Percentiles rank a stretch among this genome's conserved stretches.
phyloP scores from a whole-genome alignment of 2,329 filamentous ascomycete genomes.

The Monosporascus sp. region DNA sequence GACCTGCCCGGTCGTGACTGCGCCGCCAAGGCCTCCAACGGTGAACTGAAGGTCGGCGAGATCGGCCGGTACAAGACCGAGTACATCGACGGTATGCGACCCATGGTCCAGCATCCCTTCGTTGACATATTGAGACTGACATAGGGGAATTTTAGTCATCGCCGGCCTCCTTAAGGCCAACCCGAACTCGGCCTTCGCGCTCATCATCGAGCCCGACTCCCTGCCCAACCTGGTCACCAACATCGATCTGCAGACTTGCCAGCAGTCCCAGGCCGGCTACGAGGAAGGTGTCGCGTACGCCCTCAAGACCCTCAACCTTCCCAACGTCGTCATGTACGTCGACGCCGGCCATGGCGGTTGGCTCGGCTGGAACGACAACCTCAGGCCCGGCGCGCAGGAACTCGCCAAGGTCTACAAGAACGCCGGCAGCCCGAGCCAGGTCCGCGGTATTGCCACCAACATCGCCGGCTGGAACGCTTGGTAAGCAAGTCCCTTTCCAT shows the following conservation, averaged over 20 bases:
- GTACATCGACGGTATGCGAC: slow-evolving; percentile 44
- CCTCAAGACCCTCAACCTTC: slow-evolving; percentile 47
- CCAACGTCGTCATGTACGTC: slow-evolving; percentile 56
- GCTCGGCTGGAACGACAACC: slow-evolving; percentile 56
- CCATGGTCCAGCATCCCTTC: too few relatives aligned
- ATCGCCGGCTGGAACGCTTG: slow-evolving; percentile 54
- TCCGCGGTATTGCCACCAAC: slow-evolving; percentile 54
- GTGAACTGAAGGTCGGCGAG: slow-evolving; percentile 49
- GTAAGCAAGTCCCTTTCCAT: slow-evolving; percentile 30
- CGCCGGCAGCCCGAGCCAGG: slow-evolving; percentile 45
- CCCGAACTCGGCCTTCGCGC: slow-evolving; percentile 40
- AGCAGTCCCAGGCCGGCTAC: slow-evolving; percentile 43
- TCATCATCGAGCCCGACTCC: slow-evolving; percentile 53
- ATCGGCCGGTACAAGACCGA: slow-evolving; percentile 46
- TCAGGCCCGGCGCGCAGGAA: slow-evolving; percentile 43
- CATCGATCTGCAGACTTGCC: slow-evolving; percentile 44
- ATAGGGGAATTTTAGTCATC: slow-evolving; percentile 26
- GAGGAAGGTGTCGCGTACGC: slow-evolving; percentile 48
- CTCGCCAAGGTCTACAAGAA: slow-evolving; percentile 47
- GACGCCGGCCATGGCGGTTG: slow-evolving; percentile 57
- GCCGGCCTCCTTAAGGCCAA: slow-evolving; percentile 39
- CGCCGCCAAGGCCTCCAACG: slow-evolving; percentile 54
- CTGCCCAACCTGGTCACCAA: slow-evolving; percentile 58
- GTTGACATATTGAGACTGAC: neutral
- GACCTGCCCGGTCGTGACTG: slow-evolving; percentile 57